Base-by-base conservation (phyloP, 768 basidiomycete species). In the Leccinum disarticulatum region DNA sequence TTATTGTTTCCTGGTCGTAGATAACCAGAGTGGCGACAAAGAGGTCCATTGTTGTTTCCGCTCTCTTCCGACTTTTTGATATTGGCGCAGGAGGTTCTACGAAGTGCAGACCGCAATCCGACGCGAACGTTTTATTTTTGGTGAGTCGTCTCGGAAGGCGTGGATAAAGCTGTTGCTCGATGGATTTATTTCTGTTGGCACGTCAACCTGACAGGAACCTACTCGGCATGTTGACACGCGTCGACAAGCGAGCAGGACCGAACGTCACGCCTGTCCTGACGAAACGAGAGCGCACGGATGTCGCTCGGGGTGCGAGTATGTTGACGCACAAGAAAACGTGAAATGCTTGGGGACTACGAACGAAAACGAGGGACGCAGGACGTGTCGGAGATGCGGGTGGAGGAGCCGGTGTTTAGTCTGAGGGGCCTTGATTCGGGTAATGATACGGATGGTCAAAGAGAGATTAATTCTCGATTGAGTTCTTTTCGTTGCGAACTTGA, bases 21-120 rank as follows among this genome's bases (percentile, higher is more conserved):
- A 22, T 22, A 22, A 70, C 76, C 31, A 96, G 96, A 73, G 80
- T 89, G 53, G 91, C 93, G 17, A 93, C 35, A 93, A 92, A 71
- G 91, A 94, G 63, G 88, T 91, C 55, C 87, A 95, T 76, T 93
- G 49, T 79, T 98, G 56, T 83, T 91, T 19, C 84, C 85, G 3
- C 82, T 99, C 53, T 87, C 93, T 13, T 80, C 87, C 2, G 87
- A 95, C 68, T 88, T 86, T 35, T 70, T 98, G 56, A 87, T 98
- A 66, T 93, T 90, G 68, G 88, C 90, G 11, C 94, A 97, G 77
- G 95, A 98, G 74, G 88, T 98, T 2, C 91, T 97, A 5, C 90
- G 90, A 74, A 91, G 87, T 64, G 87, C 90, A 22, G 94, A 96
- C 70, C 89, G 94, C 52, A 92, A 93, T 72, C 91, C 94, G 4